These are phyloP conservation scores for Geranium brycei DNA, from an alignment of 345 rosid genomes.

Conservation along the genomic window DNA sequence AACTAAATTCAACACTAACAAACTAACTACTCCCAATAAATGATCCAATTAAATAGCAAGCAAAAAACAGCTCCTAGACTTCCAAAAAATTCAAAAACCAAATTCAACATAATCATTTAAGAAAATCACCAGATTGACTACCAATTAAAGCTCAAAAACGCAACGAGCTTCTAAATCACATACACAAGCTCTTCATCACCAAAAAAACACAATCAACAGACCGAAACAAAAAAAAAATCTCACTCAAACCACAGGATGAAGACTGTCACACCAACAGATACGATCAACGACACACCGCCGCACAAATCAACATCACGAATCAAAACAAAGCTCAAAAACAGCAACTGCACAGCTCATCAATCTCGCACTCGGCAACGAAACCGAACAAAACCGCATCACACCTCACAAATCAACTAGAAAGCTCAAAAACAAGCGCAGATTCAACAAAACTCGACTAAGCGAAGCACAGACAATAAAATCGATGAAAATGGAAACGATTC, in stretches of 20 bases:
- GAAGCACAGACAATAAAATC: too few species aligned
- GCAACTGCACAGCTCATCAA: background rate
- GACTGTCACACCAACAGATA: background rate
- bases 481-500: background rate
- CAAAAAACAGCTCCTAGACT: too few species aligned
- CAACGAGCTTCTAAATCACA: background rate
- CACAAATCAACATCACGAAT: background rate
- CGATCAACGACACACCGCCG: background rate
- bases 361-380: background rate
- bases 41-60: background rate
- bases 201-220: too few species aligned
- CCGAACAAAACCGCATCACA: background rate
- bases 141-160: background rate
- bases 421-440: background rate
- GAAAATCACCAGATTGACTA: background rate
- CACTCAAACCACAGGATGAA: background rate
- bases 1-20: background rate
- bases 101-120: background rate
- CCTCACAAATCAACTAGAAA: background rate
- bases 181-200: too few species aligned
- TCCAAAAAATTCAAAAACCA: background rate
- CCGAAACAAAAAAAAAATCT: background rate
- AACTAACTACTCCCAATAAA: background rate
- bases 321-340: background rate
- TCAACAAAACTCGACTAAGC: background rate